Evolutionary conservation across 371 early-diverging fungal genomes (phyloP), one percentile per base, ranked within the genome.

Genomic region (Lichtheimia corymbifera): DNA sequence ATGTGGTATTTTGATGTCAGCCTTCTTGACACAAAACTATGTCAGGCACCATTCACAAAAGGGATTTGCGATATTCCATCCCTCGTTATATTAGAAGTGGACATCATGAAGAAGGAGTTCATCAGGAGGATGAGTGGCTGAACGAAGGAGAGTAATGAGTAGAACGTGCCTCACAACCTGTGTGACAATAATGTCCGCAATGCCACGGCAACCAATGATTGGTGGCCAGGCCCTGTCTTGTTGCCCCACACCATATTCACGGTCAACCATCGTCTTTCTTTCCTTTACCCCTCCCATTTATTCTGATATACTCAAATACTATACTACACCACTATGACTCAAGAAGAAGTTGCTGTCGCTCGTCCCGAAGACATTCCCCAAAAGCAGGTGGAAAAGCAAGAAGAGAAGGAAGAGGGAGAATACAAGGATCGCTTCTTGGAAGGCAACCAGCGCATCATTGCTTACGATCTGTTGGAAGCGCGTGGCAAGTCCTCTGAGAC

Each of bases 401-500:
- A 49, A 35, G 50, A 17, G 17, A 53, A 70, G 54, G 22, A 22
- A 22, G 63, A 67, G 58, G 69, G 57, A 15, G 71, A 71, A 53
- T 77, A 80, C 58, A 71, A 81, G 64, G 82, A 81, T 67, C 82
- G 78, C 22, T 81, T 76, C 68, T 62, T 81, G 59, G 77, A 81
- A 61, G 79, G 82, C 7, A 70, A 71, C 55, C 72, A 76, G 43
- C 76, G 75, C 61, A 66, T 84, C 67, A 79, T 83, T 49, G 82
- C 82, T 58, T 88, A 82, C 66, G 88, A 88, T 70, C 74, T 88
- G 27, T 68, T 88, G 56, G 84, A 83, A 70, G 72, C 73, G 44
- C 80, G 82, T 42, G 80, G 79, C 63, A 85, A 79, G 59, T 63
- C 74, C 53, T 73, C 72, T 56, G 82, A 84, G 66, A 83, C 82